phyloP scores from a whole-genome alignment of 2,329 filamentous ascomycete species.

The Stagonosporopsis cucurbitacearum region DNA sequence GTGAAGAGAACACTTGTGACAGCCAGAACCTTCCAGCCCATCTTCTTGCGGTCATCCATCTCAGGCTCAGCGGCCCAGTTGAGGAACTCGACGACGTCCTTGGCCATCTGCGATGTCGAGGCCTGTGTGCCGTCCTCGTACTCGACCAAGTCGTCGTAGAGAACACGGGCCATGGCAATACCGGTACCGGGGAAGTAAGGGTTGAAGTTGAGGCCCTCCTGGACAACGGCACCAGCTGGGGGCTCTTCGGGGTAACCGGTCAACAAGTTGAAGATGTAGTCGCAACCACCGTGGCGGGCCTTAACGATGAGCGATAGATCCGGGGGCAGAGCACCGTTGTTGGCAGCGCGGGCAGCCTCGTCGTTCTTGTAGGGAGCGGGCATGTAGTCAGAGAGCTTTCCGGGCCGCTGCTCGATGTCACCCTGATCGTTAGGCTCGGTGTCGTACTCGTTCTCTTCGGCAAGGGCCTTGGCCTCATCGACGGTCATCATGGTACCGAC shows the following conservation, averaged over 20 bases:
- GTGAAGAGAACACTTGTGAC: slow-evolving; percentile 81
- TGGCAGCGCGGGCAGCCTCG: slow-evolving; percentile 95
- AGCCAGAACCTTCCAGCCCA: slow-evolving; percentile 95
- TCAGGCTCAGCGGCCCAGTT: slow-evolving; percentile 99
- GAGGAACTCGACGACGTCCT: slow-evolving; percentile 98
- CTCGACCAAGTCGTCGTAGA: slow-evolving; percentile 96
- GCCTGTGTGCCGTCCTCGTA: slow-evolving; percentile 97
- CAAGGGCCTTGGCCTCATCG: slow-evolving; percentile 95
- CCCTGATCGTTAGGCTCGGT: slow-evolving; percentile 97
- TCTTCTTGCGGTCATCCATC: slow-evolving; percentile 99
- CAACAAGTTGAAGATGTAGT: slow-evolving; percentile 97
- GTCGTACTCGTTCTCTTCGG: slow-evolving; percentile 98
- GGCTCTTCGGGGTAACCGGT: slow-evolving; percentile 98
- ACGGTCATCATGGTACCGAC: slow-evolving; percentile 93
- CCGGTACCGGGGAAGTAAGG: slow-evolving; percentile 99
- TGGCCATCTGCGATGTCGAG: slow-evolving; percentile 98
- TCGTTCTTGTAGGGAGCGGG: slow-evolving; percentile 98
- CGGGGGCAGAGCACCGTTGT: slow-evolving; percentile 96
- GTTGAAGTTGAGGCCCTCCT: slow-evolving; percentile 97
- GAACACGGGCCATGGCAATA: slow-evolving; percentile 98
- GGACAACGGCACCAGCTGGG: slow-evolving; percentile 84
- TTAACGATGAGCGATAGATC: slow-evolving; percentile 98
- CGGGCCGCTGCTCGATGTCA: slow-evolving; percentile 96
- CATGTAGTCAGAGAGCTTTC: slow-evolving; percentile 98
- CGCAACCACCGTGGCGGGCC: slow-evolving; percentile 94